These are phyloP conservation scores for Aspergillus proliferans DNA, from an alignment of 2,329 filamentous ascomycete species.

Conservation along the genomic window DNA sequence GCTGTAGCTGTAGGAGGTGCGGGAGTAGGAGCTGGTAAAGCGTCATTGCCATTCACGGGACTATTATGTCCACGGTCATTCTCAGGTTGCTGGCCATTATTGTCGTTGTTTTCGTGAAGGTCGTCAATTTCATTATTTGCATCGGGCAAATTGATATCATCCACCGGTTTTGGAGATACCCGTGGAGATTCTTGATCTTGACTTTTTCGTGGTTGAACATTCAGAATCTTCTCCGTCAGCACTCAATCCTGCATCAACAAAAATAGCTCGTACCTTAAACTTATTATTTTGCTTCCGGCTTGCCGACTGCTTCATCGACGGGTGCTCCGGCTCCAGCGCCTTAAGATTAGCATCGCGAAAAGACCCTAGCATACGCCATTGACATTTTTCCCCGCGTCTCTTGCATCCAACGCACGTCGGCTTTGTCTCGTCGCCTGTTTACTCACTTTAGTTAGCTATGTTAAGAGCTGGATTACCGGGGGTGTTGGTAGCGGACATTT, in stretches of 20 bases:
- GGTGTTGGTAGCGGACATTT: conserved; percentile 19
- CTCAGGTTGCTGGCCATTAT: background rate
- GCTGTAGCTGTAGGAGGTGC: background rate
- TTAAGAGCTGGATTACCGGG: background rate
- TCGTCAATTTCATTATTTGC: background rate
- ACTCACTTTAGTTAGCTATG: background rate
- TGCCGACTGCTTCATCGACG: conserved; percentile 23
- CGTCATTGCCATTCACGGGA: background rate
- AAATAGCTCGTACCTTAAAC: conserved; percentile 14
- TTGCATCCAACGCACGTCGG: conserved; percentile 27
- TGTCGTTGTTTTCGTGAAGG: background rate
- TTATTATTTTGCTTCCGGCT: conserved; percentile 15
- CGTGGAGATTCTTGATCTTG: background rate
- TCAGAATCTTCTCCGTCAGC: conserved; percentile 14
- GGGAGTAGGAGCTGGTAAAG: background rate
- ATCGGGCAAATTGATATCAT: background rate
- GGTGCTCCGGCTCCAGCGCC: conserved; percentile 21
- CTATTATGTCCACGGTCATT: background rate
- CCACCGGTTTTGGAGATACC: background rate
- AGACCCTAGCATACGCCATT: conserved; percentile 25
- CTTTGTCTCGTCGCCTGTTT: conserved; percentile 23
- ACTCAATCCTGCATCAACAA: background rate
- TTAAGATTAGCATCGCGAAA: conserved; percentile 28
- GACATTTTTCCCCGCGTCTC: conserved; percentile 22
- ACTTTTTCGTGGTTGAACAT: conserved; percentile 4